Base-by-base conservation (phyloP, 192 early-diverging fungal species). In the Mycoemilia scoparia region DNA sequence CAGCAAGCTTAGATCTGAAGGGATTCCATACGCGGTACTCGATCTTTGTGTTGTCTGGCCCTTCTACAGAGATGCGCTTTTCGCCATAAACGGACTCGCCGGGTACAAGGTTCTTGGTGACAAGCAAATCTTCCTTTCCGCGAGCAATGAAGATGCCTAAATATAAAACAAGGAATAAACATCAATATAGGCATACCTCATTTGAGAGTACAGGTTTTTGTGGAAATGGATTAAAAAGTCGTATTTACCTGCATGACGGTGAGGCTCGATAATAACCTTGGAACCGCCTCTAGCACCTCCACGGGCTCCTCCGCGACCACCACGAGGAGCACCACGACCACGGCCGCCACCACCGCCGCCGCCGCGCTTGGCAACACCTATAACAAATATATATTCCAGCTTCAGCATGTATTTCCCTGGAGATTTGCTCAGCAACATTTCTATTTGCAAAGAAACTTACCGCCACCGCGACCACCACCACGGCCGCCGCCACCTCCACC, bases 11-110 rank as follows among this genome's bases (percentile, higher is more conserved):
- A 49, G 89, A 95, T 48, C 93, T 74, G 82, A 97, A 97, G 43
- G 93, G 93, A 60, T 97, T 97, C 93, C 93, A 97, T 38, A 97
- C 87, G 43, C 93, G 77, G 67, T 97, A 97, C 66, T 97, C 93
- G 23, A 77, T 77, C 66, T 97, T 97, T 48, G 82, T 80, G 39
- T 85, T 85, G 32, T 97, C 93, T 36, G 73, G 56, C 36, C 89
- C 88, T 44, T 97, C 93, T 5, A 96, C 80, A 1, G 81, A 76
- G 52, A 98, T 84, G 51, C 93, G 74, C 79, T 98, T 98, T 64
- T 98, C 93, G 31, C 90, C 90, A 57, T 98, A 98, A 14, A 91
- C 87, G 27, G 77, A 57, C 66, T 98, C 93, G 24, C 93, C 93
- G 27, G 87, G 82, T 31, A 98, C 90, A 41, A 98, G 64, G 70